Conservation (phyloP, 202 grass and related monocot genomes). For the Elaeis oleifera region DNA sequence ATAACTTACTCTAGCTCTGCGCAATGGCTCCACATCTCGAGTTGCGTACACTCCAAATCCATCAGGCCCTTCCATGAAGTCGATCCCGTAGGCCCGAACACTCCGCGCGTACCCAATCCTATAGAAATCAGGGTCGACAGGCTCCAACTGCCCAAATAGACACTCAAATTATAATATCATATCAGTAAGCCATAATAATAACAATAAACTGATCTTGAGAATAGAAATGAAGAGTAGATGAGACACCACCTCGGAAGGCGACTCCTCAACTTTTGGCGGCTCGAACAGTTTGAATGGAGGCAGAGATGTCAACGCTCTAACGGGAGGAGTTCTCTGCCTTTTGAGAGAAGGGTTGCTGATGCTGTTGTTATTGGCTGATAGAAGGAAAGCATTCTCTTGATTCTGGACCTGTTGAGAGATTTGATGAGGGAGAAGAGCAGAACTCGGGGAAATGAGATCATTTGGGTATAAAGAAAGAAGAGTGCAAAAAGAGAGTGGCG, state of each 20-base stretch:
- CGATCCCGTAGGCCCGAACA: constrained; percentile 72
- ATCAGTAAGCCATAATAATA: background rate
- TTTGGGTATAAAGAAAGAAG: constrained; percentile 2
- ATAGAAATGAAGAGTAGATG: background rate
- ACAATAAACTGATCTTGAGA: background rate
- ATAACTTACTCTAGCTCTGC: constrained; percentile 57
- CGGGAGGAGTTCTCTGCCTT: constrained; percentile 1
- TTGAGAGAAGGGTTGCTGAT: background rate
- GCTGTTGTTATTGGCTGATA: background rate
- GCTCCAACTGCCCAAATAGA: constrained; percentile 49
- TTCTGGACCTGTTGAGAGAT: constrained; percentile 5
- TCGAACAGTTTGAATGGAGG: constrained; percentile 56
- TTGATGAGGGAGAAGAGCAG: constrained; percentile 8
- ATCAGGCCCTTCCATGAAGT: constrained; percentile 85
- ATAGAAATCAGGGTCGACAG: constrained; percentile 86
- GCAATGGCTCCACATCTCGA: constrained; percentile 66
- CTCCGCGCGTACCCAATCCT: constrained; percentile 72
- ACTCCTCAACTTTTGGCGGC: constrained; percentile 40
- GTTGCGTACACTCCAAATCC: constrained; percentile 85
- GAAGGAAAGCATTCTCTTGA: background rate
- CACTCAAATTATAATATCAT: constrained; percentile 1
- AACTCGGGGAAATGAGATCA: constrained; percentile 18
- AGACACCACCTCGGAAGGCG: constrained; percentile 31
- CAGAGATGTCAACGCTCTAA: constrained; percentile 27
- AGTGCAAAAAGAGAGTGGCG: background rate